Evolutionary conservation across 192 early-diverging fungal species (phyloP).

Genomic region (Thamnidium elegans): DNA sequence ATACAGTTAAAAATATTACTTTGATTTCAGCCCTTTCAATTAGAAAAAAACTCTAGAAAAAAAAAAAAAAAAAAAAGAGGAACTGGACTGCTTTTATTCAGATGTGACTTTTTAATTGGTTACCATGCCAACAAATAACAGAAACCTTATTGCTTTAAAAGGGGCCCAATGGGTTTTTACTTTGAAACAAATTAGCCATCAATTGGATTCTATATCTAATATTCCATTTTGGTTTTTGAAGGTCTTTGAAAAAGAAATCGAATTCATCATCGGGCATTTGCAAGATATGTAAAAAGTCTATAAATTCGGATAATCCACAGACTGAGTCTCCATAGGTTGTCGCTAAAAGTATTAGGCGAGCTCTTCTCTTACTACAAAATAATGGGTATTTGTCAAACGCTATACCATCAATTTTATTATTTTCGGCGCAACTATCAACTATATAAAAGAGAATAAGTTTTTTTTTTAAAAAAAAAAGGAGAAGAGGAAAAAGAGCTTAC

Average conservation of each 20-base stretch:
- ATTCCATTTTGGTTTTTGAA: not conserved
- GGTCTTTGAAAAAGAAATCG: not conserved
- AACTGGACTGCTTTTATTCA: conserved; percentile 12
- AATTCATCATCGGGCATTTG: not conserved
- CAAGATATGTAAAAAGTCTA: conserved; percentile 1
- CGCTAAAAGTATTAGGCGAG: not conserved
- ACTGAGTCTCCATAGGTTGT: not conserved
- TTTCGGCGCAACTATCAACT: not conserved
- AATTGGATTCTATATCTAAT: not conserved
- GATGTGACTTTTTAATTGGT: not conserved
- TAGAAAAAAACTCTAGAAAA: conserved; percentile 4
- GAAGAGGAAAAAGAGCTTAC: not conserved
- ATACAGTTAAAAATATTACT: not conserved
- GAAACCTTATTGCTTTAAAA: not conserved
- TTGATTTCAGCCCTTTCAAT: not conserved
- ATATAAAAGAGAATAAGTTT: not conserved
- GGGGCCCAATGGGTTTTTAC: not conserved
- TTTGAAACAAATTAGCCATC: not conserved
- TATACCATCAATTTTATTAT: not conserved
- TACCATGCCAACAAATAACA: not conserved
- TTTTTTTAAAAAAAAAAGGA: not conserved
- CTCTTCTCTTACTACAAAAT: not conserved
- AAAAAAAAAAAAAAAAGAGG: conserved; percentile 3
- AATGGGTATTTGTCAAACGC: not conserved
- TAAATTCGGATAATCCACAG: conserved; percentile 2